Evolutionary conservation across 805 yeast genomes (phyloP).

Genomic region (Starmera amethionina): DNA sequence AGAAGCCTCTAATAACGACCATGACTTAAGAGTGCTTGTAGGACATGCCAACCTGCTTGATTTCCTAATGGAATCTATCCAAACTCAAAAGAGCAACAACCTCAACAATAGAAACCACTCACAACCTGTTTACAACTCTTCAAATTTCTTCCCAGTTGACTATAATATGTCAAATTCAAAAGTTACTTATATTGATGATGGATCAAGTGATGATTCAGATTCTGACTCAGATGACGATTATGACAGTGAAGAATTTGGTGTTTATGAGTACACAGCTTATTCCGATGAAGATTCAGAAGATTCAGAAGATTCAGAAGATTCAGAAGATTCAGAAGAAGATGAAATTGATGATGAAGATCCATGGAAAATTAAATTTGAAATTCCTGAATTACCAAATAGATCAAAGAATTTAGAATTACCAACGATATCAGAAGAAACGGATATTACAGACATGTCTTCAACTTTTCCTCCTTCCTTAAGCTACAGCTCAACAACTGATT

Average conservation of each 20-base stretch:
- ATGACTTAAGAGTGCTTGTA: slow-evolving; percentile 47
- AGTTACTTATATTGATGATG: neutral
- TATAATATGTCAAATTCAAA: too few species aligned
- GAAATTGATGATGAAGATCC: slow-evolving; percentile 2
- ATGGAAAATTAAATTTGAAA: neutral
- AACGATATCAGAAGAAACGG: neutral
- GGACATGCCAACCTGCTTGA: slow-evolving; percentile 68
- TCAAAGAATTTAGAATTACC: neutral
- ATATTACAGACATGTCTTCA: neutral
- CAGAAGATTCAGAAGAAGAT: slow-evolving; percentile 1
- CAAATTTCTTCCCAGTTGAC: too few species aligned
- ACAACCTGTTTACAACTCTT: neutral
- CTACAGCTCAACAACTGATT: neutral
- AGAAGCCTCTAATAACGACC: slow-evolving; percentile 50
- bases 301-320: slow-evolving; percentile 1
- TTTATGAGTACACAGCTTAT: slow-evolving; percentile 1
- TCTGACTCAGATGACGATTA: slow-evolving; percentile 16
- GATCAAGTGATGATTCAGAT: slow-evolving; percentile 20
- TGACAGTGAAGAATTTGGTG: neutral
- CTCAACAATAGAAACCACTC: slow-evolving; percentile 19
- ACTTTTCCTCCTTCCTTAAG: neutral
- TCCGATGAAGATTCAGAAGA: slow-evolving; percentile 4
- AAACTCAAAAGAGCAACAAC: slow-evolving; percentile 12
- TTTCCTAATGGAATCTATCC: slow-evolving; percentile 37
- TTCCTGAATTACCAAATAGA: neutral